These are phyloP conservation scores for Gossypium trilobum DNA, from an alignment of 441 rosid species.

Conservation along the genomic window DNA sequence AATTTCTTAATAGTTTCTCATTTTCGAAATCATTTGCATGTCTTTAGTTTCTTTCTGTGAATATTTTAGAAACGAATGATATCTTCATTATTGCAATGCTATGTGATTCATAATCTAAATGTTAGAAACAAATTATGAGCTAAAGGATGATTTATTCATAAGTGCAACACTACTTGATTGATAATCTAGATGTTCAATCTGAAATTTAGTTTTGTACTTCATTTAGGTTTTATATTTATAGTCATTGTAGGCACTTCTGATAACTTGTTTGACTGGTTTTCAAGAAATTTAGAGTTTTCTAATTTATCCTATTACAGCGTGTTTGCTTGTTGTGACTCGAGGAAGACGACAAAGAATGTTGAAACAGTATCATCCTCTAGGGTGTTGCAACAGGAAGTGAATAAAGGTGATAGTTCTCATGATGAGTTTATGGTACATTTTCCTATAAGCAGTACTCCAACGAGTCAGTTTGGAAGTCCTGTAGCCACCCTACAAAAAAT, in stretches of 20 bases:
- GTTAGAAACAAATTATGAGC: neutral
- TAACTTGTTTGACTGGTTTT: neutral
- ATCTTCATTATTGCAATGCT: no score
- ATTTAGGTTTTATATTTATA: neutral
- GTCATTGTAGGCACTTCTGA: neutral
- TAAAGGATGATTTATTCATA: neutral
- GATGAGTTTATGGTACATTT: slow-evolving; percentile 34
- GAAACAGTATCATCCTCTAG: slow-evolving; percentile 21
- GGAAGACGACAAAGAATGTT: slow-evolving; percentile 32
- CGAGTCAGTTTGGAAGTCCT: slow-evolving; percentile 57
- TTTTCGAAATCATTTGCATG: no score
- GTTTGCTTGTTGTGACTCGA: slow-evolving; percentile 24
- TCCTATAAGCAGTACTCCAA: slow-evolving; percentile 56
- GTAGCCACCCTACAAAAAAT: slow-evolving; percentile 44
- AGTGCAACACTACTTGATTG: neutral
- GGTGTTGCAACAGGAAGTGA: slow-evolving; percentile 24
- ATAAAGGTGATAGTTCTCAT: slow-evolving; percentile 20
- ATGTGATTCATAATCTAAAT: no score
- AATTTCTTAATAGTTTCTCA: no score
- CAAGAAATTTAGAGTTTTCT: neutral
- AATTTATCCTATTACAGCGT: slow-evolving; percentile 17
- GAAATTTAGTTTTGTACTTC: neutral
- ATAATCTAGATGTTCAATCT: neutral
- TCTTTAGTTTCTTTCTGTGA: no score
- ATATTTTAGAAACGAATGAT: no score